Base-by-base conservation (phyloP, 176 grass and related monocot genomes). In the Themeda triandra region DNA sequence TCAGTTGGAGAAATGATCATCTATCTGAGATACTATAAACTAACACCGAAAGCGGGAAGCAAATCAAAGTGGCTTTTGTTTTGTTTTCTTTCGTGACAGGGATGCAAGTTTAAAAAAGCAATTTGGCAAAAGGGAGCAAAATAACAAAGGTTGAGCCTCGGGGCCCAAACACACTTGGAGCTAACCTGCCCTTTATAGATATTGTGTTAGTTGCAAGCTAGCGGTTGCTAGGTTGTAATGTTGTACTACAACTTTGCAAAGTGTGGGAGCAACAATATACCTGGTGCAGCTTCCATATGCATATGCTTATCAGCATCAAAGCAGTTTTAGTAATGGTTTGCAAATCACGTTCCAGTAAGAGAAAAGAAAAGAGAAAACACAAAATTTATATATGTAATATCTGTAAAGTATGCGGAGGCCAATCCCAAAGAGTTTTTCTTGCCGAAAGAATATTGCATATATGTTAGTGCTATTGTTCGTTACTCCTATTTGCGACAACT, bases 211-310 rank as follows among this genome's bases (percentile, higher is more conserved):
- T 69, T 77, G 54, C 81, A 85, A 83, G 70, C 67, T 85, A 80
- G 70, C 81, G 73, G 21, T 81, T 45, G 63, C 58, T 81, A 70
- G 73, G 49, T 66, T 80, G 87, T 89, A n/a, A 70, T 66, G 49
- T 66, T 80, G 33, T 35, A 80, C 75, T 71, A 69, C 68, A 87
- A 64, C 75, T 86, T 82, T 82, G 62, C 49, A 59, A 81, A 89
- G 77, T 23, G 42, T 30, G 33, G 73, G 65, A 62, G 64, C 24
- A 83, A 73, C 32, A 62, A 62, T 77, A 80, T 71, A 66, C 62
- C 87, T 76, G 86, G 81, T 89, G 84, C 84, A 87, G 76, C 80
- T 88, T 89, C 87, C 84, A 66, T 75, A 92, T 86, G 40, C 29
- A 49, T 71, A 72, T 82, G 88, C 54, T 82, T 81, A 82, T 81